Evolutionary conservation across 805 yeast genomes (phyloP).

Genomic region (Saturnispora kantuleensis): DNA sequence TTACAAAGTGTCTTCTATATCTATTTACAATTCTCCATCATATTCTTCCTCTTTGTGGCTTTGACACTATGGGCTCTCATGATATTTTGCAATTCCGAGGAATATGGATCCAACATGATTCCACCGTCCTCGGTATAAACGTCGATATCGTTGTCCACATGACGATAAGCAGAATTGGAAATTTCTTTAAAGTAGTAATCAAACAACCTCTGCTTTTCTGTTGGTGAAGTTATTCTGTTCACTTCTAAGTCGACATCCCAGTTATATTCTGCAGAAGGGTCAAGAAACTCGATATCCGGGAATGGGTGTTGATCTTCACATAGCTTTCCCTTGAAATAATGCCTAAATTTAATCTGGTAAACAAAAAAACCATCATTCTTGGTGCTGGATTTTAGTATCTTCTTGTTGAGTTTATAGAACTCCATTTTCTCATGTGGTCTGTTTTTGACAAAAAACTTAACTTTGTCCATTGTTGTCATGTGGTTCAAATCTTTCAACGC

Average conservation of each 20-base stretch:
- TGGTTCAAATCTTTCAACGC: conserved; percentile 2
- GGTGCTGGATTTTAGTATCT: conserved; percentile 12
- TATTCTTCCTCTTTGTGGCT: conserved; percentile 17
- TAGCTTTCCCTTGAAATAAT: conserved; percentile 28
- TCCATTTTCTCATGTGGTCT: conserved; percentile 11
- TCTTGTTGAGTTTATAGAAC: conserved; percentile 14
- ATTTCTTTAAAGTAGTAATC: conserved; percentile 11
- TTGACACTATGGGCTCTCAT: conserved; percentile 29
- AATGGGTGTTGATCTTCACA: conserved; percentile 20
- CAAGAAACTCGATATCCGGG: conserved; percentile 22
- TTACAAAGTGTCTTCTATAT: not conserved
- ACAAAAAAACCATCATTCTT: conserved; percentile 23
- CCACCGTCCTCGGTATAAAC: conserved; percentile 10
- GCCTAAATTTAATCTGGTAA: conserved; percentile 29
- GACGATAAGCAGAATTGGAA: conserved; percentile 8
- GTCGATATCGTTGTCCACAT: conserved; percentile 7
- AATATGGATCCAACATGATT: conserved; percentile 16
- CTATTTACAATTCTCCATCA: not conserved
- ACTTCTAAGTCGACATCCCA: conserved; percentile 26
- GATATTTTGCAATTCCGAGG: conserved; percentile 17
- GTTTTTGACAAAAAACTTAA: conserved; percentile 16
- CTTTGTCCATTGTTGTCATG: conserved; percentile 14
- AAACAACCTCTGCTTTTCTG: conserved; percentile 11
- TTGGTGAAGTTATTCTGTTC: conserved; percentile 11
- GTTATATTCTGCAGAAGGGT: conserved; percentile 5